Evolutionary conservation across 176 grass and related monocot species (phyloP).

Genomic region (Hordeum marinum): DNA sequence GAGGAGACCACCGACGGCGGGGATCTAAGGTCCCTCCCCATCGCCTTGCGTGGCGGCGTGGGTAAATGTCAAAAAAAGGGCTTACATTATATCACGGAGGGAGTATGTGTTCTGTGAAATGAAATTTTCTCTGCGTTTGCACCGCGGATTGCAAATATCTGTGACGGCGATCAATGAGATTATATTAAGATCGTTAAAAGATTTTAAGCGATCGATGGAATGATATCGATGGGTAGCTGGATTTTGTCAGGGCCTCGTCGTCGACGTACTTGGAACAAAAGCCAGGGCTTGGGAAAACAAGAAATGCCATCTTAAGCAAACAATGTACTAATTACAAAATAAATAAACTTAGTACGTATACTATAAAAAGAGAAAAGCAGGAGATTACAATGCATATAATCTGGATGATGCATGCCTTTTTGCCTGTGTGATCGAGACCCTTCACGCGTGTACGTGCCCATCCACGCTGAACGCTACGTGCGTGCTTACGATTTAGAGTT

Average conservation of each 20-base stretch:
- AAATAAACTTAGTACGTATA: neutral
- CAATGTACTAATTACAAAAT: too few species aligned
- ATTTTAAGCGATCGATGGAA: neutral
- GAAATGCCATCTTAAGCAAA: too few species aligned
- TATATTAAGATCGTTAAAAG: neutral
- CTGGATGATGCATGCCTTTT: neutral
- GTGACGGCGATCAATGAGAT: neutral
- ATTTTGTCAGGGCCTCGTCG: neutral
- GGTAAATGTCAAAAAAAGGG: too few species aligned
- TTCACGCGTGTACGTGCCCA: neutral
- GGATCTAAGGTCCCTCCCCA: too few species aligned
- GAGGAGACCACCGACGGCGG: too few species aligned
- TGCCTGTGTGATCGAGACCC: neutral
- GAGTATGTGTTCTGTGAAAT: too few species aligned
- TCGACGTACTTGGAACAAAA: neutral
- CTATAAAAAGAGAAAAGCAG: neutral
- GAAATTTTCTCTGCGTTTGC: neutral
- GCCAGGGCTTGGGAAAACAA: neutral
- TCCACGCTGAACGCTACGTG: neutral
- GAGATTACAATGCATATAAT: too few species aligned
- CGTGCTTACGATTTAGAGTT: neutral
- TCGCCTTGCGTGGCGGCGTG: too few species aligned
- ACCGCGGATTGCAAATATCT: neutral
- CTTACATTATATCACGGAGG: too few species aligned
- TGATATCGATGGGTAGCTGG: neutral